Conservation (phyloP, 2,329 filamentous ascomycete genomes). For the Botryotinia globosa region DNA sequence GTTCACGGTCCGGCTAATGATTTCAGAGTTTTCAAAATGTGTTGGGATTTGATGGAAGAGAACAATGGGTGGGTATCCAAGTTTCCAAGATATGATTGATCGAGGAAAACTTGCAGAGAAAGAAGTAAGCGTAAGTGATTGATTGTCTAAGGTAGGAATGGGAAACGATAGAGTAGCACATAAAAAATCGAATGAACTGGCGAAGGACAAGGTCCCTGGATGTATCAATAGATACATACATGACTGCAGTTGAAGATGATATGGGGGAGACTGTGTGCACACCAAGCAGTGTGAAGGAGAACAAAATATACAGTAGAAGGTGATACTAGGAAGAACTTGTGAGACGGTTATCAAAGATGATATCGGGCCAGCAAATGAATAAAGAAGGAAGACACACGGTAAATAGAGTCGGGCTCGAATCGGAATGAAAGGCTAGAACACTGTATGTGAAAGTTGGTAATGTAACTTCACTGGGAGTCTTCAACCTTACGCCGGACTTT, state of each 20-base stretch:
- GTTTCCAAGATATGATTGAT: no score
- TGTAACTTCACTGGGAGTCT: neutral
- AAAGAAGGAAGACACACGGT: neutral
- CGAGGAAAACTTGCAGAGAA: neutral
- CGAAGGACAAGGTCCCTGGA: neutral
- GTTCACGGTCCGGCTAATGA: neutral
- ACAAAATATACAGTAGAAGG: neutral
- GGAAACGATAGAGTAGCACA: neutral
- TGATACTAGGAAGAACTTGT: neutral
- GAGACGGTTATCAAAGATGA: no score
- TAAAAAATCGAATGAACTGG: neutral
- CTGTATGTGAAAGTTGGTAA: neutral
- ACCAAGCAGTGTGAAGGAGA: neutral
- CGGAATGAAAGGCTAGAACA: neutral
- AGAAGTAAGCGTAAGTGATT: neutral
- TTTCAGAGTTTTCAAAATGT: neutral
- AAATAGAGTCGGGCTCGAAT: neutral
- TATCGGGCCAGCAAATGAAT: neutral
- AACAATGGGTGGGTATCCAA: fast-evolving
- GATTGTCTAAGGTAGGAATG: neutral
- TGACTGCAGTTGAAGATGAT: neutral
- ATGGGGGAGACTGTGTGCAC: neutral
- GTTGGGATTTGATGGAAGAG: neutral
- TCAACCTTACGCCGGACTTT: neutral
- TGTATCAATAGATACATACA: neutral